Percentiles rank a stretch among this genome's conserved stretches.
These are phyloP conservation scores for Chernovozyma sophiae-reginae DNA, from an alignment of 1,139 yeast species.

Conservation along the genomic window DNA sequence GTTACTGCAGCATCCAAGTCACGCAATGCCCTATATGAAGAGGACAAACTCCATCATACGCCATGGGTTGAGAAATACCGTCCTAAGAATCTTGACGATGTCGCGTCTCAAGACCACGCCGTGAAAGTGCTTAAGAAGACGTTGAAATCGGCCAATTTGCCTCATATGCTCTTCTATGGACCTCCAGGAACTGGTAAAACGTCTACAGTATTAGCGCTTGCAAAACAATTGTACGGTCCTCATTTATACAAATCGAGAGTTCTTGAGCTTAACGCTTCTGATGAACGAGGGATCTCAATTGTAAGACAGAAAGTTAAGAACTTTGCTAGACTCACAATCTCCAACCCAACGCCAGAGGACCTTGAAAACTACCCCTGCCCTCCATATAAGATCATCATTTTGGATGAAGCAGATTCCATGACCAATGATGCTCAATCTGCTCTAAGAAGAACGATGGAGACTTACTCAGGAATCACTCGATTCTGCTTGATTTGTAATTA, in stretches of 20 bases:
- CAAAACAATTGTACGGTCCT: slow-evolving; percentile 79
- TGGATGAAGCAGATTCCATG: slow-evolving; percentile 98
- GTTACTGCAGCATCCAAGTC: not conserved
- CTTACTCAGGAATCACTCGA: slow-evolving; percentile 84
- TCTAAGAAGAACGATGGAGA: slow-evolving; percentile 93
- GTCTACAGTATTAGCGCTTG: slow-evolving; percentile 84
- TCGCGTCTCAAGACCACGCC: slow-evolving; percentile 89
- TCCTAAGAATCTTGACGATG: slow-evolving; percentile 79
- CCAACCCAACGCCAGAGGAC: slow-evolving; percentile 72
- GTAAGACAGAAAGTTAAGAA: slow-evolving; percentile 90
- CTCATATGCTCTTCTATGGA: slow-evolving; percentile 95
- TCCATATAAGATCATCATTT: slow-evolving; percentile 78
- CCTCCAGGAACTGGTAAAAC: slow-evolving; percentile 99
- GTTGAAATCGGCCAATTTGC: slow-evolving; percentile 74
- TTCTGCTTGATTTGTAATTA: slow-evolving; percentile 94
- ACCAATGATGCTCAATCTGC: slow-evolving; percentile 98
- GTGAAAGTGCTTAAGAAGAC: slow-evolving; percentile 81
- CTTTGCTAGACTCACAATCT: slow-evolving; percentile 83
- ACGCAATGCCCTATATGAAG: slow-evolving; percentile 21
- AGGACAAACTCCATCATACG: slow-evolving; percentile 47
- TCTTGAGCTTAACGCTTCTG: slow-evolving; percentile 90
- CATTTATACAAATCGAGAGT: slow-evolving; percentile 68
- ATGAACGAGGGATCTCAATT: slow-evolving; percentile 92
- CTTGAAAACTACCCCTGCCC: slow-evolving; percentile 83
- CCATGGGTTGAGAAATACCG: slow-evolving; percentile 85